A percentile compares a stretch with the other conserved stretches of the same genome.
phyloP scores from a whole-genome alignment of 1,284 basidiomycete species.

The Cystobasidium sp. region DNA sequence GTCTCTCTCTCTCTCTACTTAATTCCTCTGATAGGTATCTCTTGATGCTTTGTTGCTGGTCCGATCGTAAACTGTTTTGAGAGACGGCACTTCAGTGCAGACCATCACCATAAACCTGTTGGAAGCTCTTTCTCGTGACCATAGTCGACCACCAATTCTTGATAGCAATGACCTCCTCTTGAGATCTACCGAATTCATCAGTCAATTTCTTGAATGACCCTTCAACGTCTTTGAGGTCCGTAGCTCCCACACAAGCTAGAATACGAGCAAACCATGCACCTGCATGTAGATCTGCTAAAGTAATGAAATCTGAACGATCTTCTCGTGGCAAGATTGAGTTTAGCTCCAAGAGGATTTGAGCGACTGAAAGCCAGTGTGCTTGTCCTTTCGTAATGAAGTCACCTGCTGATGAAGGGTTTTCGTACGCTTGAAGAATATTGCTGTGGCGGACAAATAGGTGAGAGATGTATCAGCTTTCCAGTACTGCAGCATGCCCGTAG shows the following conservation, averaged over 20 bases:
- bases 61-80: too few species aligned
- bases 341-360: background rate
- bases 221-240: conserved; percentile 41
- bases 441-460: background rate
- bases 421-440: conserved; percentile 12
- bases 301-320: conserved; percentile 37
- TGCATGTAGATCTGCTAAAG: conserved; percentile 48
- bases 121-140: conserved; percentile 48
- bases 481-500: background rate
- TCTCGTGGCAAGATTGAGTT: conserved; percentile 36
- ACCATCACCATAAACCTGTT: conserved; percentile 47
- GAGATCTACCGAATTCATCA: conserved; percentile 28
- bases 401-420: conserved; percentile 21
- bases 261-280: conserved; percentile 52
- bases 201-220: conserved; percentile 39
- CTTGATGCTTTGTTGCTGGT: background rate
- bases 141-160: conserved; percentile 44
- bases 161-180: conserved; percentile 41
- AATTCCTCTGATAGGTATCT: too few species aligned
- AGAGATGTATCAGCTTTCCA: background rate
- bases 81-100: conserved; percentile 43
- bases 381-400: conserved; percentile 6
- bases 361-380: conserved; percentile 1
- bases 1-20: too few species aligned
- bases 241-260: conserved; percentile 47